Evolutionary conservation across 352 stramenopile species (phyloP), one percentile per base, ranked within the genome.

Genomic region (Phytopythium boreale): DNA sequence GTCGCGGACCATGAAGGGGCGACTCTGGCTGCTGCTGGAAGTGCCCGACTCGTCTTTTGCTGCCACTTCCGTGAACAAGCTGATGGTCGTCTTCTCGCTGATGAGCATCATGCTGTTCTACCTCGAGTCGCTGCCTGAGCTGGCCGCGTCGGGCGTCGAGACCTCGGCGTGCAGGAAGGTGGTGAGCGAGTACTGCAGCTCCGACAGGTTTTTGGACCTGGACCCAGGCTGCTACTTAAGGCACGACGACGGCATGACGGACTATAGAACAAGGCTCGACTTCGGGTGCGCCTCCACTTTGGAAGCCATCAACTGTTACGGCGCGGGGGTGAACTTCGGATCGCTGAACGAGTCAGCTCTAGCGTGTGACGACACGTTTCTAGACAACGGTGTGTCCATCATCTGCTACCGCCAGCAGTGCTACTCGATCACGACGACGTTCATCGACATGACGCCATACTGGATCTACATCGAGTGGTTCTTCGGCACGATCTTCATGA

Each of bases 381-480:
- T 65, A 4, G 3, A 58, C 0, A 15, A 37, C 4, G 80, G 76
- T 0, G 66, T 58, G 10, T 49, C 66, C 12, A 34, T 76, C 2
- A 82, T 92, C 31, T 92, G 82, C 59, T 77, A 80, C 46, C 68
- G 74, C 0, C 76, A 79, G 46, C 79, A 88, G 56, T 92, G 82
- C 61, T 46, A 50, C 50, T 27, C 27, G 56, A 59, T 59, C 17
- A 7, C 59, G 29, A 75, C 71, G 15, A 74, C 76, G 41, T 63
- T 85, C 17, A 55, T 84, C 46, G 74, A 89, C 56, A 92, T 93
- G 85, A 72, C 77, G 22, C 74, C 75, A 17, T 82, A 89, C 41
- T 93, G 85, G 85, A 85, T 92, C 55, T 91, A 85, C 61, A 80
- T 92, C 39, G 86, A 94, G 51, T 90, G 72, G 73, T 69, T 67